Base-by-base conservation (phyloP, 495 filamentous ascomycete genomes). In the Melanomma pulvis-pyrius region DNA sequence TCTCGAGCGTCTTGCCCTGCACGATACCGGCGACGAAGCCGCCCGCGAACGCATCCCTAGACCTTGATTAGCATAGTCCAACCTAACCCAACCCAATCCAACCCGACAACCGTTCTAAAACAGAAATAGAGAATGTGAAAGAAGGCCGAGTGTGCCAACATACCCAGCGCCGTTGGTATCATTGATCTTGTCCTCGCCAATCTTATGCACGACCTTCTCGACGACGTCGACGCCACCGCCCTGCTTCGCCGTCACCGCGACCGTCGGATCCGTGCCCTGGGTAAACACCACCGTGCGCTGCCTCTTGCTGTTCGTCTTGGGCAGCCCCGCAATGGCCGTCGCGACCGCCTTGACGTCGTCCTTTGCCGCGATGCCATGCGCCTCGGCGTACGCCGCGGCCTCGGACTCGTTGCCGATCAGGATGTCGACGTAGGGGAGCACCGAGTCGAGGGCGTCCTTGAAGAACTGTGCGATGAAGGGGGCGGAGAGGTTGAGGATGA, bases 381-480 rank as follows among this genome's bases (percentile, higher is more conserved):
- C 87, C 74, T 90, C 86, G 55, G 96, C 88, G 79, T 92, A 98
- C 56, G 90, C 80, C 68, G 85, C 83, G 32, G 92, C 94, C 80
- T 99, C 94, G 29, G 89, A 90, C 87, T 98, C 96, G 79, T 99
- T 99, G 66, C 93, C 94, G 79, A 98, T 89, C 34, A 97, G 82
- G 82, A 93, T 96, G 82, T 99, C 94, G 82, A 90, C 93, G 86
- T 96, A 98, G 22, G 88, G 89, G 11, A 90, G 82, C 1, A 89
- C 88, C 67, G 86, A 84, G 78, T 94, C 92, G 41, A 99, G 84
- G 61, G 87, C 91, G 21, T 97, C 92, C 83, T 97, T 98, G 87
- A 97, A 99, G 85, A 96, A 96, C 77, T 93, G 88, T 39, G 90
- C 80, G 69, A 99, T 96, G 86, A 98, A 99, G 29, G 96, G 94